Evolutionary conservation across 768 basidiomycete genomes (phyloP).

Genomic region (Dendrothele bispora): DNA sequence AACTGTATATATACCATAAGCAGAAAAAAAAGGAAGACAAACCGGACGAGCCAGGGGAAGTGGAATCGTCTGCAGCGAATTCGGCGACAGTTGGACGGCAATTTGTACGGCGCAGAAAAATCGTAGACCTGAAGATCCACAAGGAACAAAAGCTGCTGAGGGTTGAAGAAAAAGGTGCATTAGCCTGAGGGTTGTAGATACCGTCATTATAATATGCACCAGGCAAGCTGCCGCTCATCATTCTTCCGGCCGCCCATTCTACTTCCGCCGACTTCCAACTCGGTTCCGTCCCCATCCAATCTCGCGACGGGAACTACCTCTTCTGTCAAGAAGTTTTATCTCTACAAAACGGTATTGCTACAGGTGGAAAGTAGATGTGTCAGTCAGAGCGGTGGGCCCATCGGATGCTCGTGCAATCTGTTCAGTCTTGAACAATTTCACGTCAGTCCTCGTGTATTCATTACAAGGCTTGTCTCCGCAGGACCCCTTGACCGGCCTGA

Average conservation of each 20-base stretch:
- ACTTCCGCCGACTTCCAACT: conserved; percentile 55
- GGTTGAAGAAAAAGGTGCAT: neutral
- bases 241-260: conserved; percentile 45
- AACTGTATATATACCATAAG: no score
- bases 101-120: conserved; percentile 21
- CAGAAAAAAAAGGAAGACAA: no score
- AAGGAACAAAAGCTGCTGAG: neutral
- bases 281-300: conserved; percentile 75
- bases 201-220: conserved; percentile 73
- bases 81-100: conserved; percentile 38
- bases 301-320: conserved; percentile 64
- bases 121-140: conserved; percentile 11
- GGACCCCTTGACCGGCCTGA: conserved; percentile 43
- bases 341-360: conserved; percentile 75
- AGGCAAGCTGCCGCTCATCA: conserved; percentile 60
- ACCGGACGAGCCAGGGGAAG: conserved; percentile 2
- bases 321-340: conserved; percentile 79
- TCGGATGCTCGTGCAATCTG: conserved; percentile 31
- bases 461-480: conserved; percentile 40
- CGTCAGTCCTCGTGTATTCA: conserved; percentile 37
- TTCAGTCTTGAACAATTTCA: conserved; percentile 52
- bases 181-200: conserved; percentile 59
- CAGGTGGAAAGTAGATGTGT: conserved; percentile 51
- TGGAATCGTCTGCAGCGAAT: conserved; percentile 17
- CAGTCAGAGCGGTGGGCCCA: conserved; percentile 48